Percentiles rank a stretch among this genome's conserved stretches.
phyloP scores from a whole-genome alignment of 2,329 filamentous ascomycete genomes.

The Xylariaceae sp. region DNA sequence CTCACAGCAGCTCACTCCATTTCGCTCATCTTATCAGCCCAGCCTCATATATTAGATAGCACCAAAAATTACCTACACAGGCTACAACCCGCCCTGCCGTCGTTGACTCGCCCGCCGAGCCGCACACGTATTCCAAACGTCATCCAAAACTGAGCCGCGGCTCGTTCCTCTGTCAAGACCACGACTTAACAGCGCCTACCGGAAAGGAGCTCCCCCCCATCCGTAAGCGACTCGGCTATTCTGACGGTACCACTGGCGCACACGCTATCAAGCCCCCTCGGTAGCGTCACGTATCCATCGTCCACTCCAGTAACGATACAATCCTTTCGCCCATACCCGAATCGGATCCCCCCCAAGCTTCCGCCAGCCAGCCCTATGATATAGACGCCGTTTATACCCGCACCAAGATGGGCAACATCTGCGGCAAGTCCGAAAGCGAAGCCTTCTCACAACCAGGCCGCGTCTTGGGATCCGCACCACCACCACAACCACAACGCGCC shows the following conservation, averaged over 20 bases:
- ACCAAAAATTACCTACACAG: not conserved
- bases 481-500: slow-evolving; percentile 44
- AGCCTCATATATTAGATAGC: not conserved
- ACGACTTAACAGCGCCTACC: too few relatives aligned
- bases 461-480: slow-evolving; percentile 55
- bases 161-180: too few relatives aligned
- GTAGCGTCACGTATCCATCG: not conserved
- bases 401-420: slow-evolving; percentile 72
- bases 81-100: not conserved
- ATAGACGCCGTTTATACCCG: not conserved
- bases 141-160: not conserved
- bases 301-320: not conserved
- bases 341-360: not conserved
- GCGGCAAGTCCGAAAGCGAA: slow-evolving; percentile 65
- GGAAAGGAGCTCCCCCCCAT: too few relatives aligned
- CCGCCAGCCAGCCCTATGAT: too few relatives aligned
- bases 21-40: not conserved
- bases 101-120: not conserved
- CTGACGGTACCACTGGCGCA: too few relatives aligned
- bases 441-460: slow-evolving; percentile 69
- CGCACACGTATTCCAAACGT: not conserved
- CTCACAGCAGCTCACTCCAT: not conserved
- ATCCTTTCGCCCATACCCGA: not conserved
- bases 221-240: too few relatives aligned
- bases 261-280: not conserved